phyloP scores from a whole-genome alignment of 495 filamentous ascomycete species.

The Aspergillus cavernicola region DNA sequence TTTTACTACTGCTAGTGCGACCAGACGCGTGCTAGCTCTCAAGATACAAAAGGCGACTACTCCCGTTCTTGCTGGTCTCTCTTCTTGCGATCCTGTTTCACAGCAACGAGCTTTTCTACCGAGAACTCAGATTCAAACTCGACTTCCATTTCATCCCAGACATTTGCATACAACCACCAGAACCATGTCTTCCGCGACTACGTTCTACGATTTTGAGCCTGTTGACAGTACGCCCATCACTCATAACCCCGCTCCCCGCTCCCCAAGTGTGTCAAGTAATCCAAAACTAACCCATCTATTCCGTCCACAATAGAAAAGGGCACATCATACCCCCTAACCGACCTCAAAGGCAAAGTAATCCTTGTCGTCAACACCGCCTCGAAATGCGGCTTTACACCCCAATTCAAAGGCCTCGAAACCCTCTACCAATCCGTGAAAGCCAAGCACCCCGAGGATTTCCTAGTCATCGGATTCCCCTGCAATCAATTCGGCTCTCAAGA shows the following conservation, averaged over 20 bases:
- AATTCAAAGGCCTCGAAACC: conserved; percentile 86
- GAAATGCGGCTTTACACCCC: conserved; percentile 98
- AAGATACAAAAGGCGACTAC: neutral
- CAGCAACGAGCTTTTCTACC: neutral
- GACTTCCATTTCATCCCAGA: conserved; percentile 1
- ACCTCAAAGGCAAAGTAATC: conserved; percentile 84
- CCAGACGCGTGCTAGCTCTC: neutral
- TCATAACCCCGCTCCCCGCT: neutral
- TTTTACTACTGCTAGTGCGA: neutral
- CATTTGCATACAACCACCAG: conserved; percentile 14
- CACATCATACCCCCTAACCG: conserved; percentile 59
- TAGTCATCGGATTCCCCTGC: conserved; percentile 93
- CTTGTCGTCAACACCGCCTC: conserved; percentile 97
- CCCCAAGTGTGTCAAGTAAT: too few species aligned
- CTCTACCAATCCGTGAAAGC: conserved; percentile 76
- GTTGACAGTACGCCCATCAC: conserved; percentile 62
- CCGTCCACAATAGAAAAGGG: conserved; percentile 62
- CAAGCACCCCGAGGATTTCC: conserved; percentile 69
- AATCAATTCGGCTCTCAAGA: conserved; percentile 96
- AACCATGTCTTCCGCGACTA: conserved; percentile 83
- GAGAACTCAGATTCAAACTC: neutral
- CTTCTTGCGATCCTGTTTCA: neutral
- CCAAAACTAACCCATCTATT: neutral
- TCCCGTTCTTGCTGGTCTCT: neutral
- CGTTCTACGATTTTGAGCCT: conserved; percentile 88